Conservation (phyloP, 768 basidiomycete genomes). For the Agrocybe praecox region DNA sequence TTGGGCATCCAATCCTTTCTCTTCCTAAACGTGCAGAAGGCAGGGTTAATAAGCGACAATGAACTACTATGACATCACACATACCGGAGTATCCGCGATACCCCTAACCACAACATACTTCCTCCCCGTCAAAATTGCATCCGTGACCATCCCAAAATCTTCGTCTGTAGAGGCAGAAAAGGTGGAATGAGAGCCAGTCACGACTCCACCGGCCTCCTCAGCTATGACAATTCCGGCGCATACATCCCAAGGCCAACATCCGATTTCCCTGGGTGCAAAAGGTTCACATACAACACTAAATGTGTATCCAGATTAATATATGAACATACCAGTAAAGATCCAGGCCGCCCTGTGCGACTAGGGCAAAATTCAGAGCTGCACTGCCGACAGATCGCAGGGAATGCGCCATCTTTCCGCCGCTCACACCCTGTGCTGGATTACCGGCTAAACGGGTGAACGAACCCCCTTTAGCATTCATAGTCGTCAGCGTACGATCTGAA, state of each 20-base stretch:
- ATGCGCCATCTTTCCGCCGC: slow-evolving; percentile 83
- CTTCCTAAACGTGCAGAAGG: slow-evolving; percentile 36
- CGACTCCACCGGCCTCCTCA: slow-evolving; percentile 83
- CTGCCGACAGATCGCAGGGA: slow-evolving; percentile 83
- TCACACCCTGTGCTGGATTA: slow-evolving; percentile 60
- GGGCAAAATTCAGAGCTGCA: slow-evolving; percentile 78
- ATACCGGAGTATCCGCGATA: slow-evolving; percentile 57
- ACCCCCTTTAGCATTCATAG: slow-evolving; percentile 57
- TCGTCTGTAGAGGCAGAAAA: slow-evolving; percentile 38
- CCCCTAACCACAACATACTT: slow-evolving; percentile 81
- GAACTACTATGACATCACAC: background rate
- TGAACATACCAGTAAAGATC: slow-evolving; percentile 81
- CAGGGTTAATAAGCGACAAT: background rate
- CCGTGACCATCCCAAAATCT: slow-evolving; percentile 64
- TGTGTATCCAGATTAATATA: background rate
- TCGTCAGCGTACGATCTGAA: slow-evolving; percentile 62
- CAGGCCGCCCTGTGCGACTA: slow-evolving; percentile 87
- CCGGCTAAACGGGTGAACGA: slow-evolving; percentile 81
- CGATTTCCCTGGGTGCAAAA: slow-evolving; percentile 66
- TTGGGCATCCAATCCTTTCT: slow-evolving; percentile 73
- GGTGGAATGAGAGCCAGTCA: slow-evolving; percentile 66
- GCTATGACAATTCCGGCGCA: slow-evolving; percentile 92
- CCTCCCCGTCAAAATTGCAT: slow-evolving; percentile 72
- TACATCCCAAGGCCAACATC: slow-evolving; percentile 85
- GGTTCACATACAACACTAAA: background rate